phyloP scores from a whole-genome alignment of 306 rosid genomes.

The Mimosa bimucronata region DNA sequence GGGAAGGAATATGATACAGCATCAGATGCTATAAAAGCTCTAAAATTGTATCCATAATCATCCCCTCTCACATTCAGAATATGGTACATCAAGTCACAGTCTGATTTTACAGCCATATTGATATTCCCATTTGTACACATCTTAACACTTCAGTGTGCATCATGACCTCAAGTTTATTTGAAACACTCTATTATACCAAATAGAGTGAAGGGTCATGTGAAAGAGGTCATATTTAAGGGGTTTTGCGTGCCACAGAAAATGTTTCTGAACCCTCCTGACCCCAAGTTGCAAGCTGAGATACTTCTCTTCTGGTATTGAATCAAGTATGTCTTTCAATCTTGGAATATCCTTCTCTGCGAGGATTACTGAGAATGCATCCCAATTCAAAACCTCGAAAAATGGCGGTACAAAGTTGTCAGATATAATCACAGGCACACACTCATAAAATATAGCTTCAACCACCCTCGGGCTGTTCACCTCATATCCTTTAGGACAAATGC shows the following conservation, averaged over 20 bases:
- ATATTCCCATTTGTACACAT: neutral
- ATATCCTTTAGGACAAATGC: conserved; percentile 93
- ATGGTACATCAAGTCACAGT: neutral
- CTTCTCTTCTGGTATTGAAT: conserved; percentile 71
- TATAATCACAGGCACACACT: conserved; percentile 95
- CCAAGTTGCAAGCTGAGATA: conserved; percentile 79
- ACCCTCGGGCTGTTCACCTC: conserved; percentile 95
- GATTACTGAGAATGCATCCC: conserved; percentile 84
- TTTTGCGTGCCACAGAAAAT: conserved; percentile 86
- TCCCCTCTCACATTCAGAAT: conserved; percentile 7
- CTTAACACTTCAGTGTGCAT: neutral
- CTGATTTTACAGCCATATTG: neutral
- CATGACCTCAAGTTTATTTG: conserved; percentile 65
- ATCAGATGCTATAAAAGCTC: conserved; percentile 11
- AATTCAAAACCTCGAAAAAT: conserved; percentile 85
- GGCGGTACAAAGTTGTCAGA: conserved; percentile 97
- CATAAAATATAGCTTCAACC: conserved; percentile 86
- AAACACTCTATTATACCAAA: conserved; percentile 91
- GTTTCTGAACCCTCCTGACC: conserved; percentile 81
- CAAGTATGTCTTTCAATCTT: conserved; percentile 66
- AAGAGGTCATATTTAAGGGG: conserved; percentile 89
- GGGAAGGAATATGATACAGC: neutral
- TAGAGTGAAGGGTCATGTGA: conserved; percentile 94
- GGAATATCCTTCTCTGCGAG: conserved; percentile 89
- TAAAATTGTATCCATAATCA: neutral